A percentile compares a stretch with the other conserved stretches of the same genome.
Conservation (phyloP, 495 filamentous ascomycete genomes). For the Rhypophila decipiens region DNA sequence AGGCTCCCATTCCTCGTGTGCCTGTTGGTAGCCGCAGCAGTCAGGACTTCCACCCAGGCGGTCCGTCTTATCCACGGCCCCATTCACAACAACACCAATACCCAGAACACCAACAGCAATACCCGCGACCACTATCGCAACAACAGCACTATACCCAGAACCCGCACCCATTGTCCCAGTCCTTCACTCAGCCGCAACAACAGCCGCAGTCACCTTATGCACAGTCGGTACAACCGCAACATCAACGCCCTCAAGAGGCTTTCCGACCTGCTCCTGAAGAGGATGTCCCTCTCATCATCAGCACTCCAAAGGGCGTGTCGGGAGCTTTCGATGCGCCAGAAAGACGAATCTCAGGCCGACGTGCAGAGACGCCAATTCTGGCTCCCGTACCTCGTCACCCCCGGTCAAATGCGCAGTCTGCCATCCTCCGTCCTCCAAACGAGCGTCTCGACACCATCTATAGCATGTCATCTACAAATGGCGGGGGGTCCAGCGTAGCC, state of each 20-base stretch:
- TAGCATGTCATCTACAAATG: constrained; percentile 63
- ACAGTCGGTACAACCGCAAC: constrained; percentile 17
- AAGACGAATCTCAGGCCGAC: constrained; percentile 17
- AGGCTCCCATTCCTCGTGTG: constrained; percentile 26
- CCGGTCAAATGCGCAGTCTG: constrained; percentile 26
- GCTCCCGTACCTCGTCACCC: constrained; percentile 39
- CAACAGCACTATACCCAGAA: constrained; percentile 17
- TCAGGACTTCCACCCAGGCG: constrained; percentile 7
- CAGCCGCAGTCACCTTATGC: constrained; percentile 3
- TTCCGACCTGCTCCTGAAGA: constrained; percentile 11
- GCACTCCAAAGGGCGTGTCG: constrained; percentile 39
- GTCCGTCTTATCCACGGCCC: constrained; percentile 17
- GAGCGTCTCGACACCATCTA: constrained; percentile 80
- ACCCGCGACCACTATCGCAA: constrained; percentile 13
- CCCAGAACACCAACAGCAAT: constrained; percentile 15
- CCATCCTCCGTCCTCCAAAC: constrained; percentile 38
- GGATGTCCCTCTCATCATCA: constrained; percentile 43
- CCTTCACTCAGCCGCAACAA: background rate
- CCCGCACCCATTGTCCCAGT: constrained; percentile 11
- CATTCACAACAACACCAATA: constrained; percentile 22
- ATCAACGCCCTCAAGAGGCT: constrained; percentile 18
- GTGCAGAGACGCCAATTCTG: constrained; percentile 31
- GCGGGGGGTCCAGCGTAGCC: constrained; percentile 55
- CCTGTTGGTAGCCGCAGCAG: constrained; percentile 17
- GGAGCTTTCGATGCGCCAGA: constrained; percentile 36